These are phyloP conservation scores for Acacia concinna DNA, from an alignment of 331 rosid species.

Conservation along the genomic window DNA sequence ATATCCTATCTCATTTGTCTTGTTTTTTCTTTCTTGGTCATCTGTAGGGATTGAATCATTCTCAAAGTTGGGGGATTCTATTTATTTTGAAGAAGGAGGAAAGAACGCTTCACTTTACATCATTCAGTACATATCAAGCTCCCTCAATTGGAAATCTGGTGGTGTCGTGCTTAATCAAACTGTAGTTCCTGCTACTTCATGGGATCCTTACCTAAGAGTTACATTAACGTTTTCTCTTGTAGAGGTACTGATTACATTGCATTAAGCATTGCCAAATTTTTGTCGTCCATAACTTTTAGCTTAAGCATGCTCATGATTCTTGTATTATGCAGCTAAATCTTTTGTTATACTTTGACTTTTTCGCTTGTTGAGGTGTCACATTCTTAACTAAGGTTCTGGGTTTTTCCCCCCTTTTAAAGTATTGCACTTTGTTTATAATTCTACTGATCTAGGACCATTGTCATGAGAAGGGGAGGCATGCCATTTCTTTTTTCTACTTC, in stretches of 20 bases:
- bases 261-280: slow-evolving; percentile 3
- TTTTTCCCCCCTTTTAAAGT: too few species aligned
- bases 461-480: neutral
- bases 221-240: slow-evolving; percentile 36
- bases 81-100: slow-evolving; percentile 63
- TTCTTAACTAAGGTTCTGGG: too few species aligned
- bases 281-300: neutral
- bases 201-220: slow-evolving; percentile 55
- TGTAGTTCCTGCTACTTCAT: slow-evolving; percentile 46
- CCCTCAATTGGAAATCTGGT: slow-evolving; percentile 61
- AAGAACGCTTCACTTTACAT: slow-evolving; percentile 53
- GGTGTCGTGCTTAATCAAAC: slow-evolving; percentile 40
- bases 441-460: too few species aligned
- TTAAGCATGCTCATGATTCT: neutral
- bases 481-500: neutral
- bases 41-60: slow-evolving; percentile 62
- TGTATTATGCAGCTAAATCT: too few species aligned
- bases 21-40: neutral
- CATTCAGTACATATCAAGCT: slow-evolving; percentile 64
- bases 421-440: too few species aligned
- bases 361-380: neutral
- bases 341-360: neutral
- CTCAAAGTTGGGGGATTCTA: slow-evolving; percentile 74
- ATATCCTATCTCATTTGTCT: neutral
- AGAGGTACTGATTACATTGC: slow-evolving; percentile 27